A percentile compares a stretch with the other conserved stretches of the same genome.
Conservation (phyloP, 257 asterid genomes). For the Paulownia fortunei region DNA sequence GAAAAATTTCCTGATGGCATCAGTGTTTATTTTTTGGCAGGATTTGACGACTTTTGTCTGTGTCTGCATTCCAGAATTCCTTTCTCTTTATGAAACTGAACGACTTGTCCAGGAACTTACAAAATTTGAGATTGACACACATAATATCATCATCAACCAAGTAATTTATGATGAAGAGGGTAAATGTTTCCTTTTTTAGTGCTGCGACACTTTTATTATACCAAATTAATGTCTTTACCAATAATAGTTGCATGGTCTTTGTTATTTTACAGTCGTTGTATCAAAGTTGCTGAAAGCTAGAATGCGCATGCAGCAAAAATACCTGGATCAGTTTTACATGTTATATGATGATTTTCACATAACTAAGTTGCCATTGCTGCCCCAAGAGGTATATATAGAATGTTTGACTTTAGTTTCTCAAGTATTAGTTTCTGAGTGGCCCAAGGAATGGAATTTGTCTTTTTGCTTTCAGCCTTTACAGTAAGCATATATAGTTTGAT, state of each 20-base stretch:
- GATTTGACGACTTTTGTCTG: conserved; percentile 92
- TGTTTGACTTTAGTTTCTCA: neutral
- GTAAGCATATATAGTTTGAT: too few species aligned
- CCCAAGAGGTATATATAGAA: conserved; percentile 73
- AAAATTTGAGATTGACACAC: conserved; percentile 94
- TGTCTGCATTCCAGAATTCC: conserved; percentile 97
- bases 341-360: conserved; percentile 87
- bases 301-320: conserved; percentile 91
- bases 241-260: conserved; percentile 5
- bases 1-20: conserved; percentile 22
- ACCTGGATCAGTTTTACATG: conserved; percentile 94
- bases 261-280: conserved; percentile 56
- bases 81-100: conserved; percentile 94
- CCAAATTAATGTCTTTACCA: conserved; percentile 15
- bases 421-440: neutral
- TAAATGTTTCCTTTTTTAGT: conserved; percentile 23
- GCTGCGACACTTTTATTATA: neutral
- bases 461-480: too few species aligned
- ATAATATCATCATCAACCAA: conserved; percentile 93
- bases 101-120: conserved; percentile 95
- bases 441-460: neutral
- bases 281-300: conserved; percentile 93
- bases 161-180: conserved; percentile 95
- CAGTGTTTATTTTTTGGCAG: conserved; percentile 45
- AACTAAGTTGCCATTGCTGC: conserved; percentile 92